Evolutionary conservation across 768 basidiomycete species (phyloP), one percentile per base, ranked within the genome.

Genomic region (Pulveroboletus sp.): DNA sequence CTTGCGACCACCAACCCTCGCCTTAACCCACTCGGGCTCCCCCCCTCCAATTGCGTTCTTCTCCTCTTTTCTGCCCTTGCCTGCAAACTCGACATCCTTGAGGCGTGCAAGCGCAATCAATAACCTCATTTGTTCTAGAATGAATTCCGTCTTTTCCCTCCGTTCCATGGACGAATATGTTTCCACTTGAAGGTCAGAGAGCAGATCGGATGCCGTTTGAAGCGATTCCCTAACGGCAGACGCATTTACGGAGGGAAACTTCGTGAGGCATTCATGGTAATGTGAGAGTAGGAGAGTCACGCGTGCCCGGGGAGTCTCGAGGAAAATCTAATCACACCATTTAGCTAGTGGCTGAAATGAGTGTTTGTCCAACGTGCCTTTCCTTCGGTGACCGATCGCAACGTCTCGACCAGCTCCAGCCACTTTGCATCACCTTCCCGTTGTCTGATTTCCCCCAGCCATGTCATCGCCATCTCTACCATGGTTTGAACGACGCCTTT

Each of bases 141-240:
- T 89, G 62, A 99, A 97, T 66, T 98, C 93, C 5, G 93, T 96
- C 77, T 99, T 99, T 70, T 99, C 96, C 63, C 89, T 74, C 52
- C 93, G 84, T 56, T 97, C 92, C 96, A 99, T 98, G 6, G 91
- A 93, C 13, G 94, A 97, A 67, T 97, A 99, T 2, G 96, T 98
- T 71, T 99, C 96, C 35, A 99, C 94, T 73, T 97, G 94, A 3
- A 99, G 81, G 51, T 99, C 96, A 21, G 86, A 86, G 53, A 98
- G 77, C 27, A 98, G 73, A 56, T 98, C 96, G 0, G 91, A 93
- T 6, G 96, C 93, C 0, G 84, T 86, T 60, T 88, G 82, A 35
- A 92, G 71, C 37, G 84, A 81, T 58, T 89, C 86, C 57, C 86
- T 88, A 17, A 65, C 55, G 8, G 63, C 47, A 0, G 69, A 43